Percentiles rank a stretch among this genome's conserved stretches.
Evolutionary conservation across 1,284 basidiomycete genomes (phyloP).

Genomic region (Ganoderma multipileum): DNA sequence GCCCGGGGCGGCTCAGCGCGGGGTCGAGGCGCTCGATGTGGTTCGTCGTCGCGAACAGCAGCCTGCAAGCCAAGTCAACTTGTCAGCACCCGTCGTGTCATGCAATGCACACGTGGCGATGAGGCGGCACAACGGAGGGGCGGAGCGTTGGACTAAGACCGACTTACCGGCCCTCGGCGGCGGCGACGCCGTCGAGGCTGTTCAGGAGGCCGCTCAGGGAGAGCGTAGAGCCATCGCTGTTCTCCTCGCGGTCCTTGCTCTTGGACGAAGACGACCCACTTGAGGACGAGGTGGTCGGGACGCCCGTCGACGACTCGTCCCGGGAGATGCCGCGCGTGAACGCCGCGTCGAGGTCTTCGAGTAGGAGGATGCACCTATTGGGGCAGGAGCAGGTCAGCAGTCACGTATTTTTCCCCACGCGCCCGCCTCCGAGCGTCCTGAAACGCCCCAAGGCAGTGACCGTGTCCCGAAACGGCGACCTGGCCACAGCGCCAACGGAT

Average conservation of each 20-base stretch:
- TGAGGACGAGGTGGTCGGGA: constrained; percentile 56
- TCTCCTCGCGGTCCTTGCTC: constrained; percentile 47
- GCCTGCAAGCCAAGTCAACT: constrained; percentile 44
- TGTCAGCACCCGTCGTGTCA: constrained; percentile 14
- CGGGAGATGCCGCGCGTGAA: constrained; percentile 85
- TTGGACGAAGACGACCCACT: constrained; percentile 43
- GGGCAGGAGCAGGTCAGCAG: constrained; percentile 31
- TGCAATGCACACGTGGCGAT: not conserved
- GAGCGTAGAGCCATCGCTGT: constrained; percentile 77
- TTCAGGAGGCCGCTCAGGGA: constrained; percentile 84
- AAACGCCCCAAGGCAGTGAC: too few relatives aligned
- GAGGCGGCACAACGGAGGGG: not conserved
- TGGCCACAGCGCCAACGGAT: constrained; percentile 15
- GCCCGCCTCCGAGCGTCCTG: not conserved
- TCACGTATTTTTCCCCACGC: constrained; percentile 11
- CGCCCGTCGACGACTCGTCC: constrained; percentile 77
- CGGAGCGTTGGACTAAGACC: constrained; percentile 3
- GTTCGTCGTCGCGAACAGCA: constrained; percentile 85
- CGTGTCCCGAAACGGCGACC: not conserved
- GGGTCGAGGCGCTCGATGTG: constrained; percentile 88
- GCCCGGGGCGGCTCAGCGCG: constrained; percentile 79
- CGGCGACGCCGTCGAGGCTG: constrained; percentile 87
- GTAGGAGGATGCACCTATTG: constrained; percentile 80
- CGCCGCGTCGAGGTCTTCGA: constrained; percentile 88
- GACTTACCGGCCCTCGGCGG: constrained; percentile 81